These are phyloP conservation scores for Dendrobium nobile DNA, from an alignment of 106 monocot species.

Conservation along the genomic window DNA sequence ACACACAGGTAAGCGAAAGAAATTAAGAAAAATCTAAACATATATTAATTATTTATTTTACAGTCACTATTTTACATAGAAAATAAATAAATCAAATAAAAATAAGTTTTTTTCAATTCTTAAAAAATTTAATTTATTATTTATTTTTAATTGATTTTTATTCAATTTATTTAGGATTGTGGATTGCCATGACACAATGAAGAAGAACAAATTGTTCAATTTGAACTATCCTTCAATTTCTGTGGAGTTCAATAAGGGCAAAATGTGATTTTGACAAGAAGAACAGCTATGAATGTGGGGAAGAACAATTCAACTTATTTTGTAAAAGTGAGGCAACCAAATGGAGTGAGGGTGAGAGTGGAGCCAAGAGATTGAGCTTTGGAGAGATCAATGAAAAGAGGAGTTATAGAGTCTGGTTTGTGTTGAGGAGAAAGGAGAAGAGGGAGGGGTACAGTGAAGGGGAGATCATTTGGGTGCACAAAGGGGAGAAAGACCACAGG, in stretches of 20 bases:
- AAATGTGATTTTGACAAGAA: constrained; percentile 20
- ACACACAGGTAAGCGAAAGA: constrained; percentile 22
- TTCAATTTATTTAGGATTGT: constrained; percentile 8
- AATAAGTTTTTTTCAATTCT: constrained; percentile 17
- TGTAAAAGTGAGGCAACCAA: constrained; percentile 26
- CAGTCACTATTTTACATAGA: no score
- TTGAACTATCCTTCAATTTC: constrained; percentile 89
- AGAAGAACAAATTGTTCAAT: constrained; percentile 31
- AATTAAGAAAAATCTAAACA: no score
- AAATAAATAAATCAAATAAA: constrained; percentile 11
- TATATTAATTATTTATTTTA: no score
- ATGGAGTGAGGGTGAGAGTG: constrained; percentile 50
- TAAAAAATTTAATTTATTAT: no score
- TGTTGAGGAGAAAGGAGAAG: constrained; percentile 19
- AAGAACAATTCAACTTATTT: constrained; percentile 40
- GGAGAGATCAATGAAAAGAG: constrained; percentile 27
- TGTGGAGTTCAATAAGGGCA: constrained; percentile 38
- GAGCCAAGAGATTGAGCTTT: constrained; percentile 46
- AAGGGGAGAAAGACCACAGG: constrained; percentile 14
- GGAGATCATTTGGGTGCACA: constrained; percentile 49
- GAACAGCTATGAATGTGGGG: constrained; percentile 69
- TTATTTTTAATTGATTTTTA: no score
- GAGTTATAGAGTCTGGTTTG: constrained; percentile 52
- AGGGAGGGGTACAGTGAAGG: constrained; percentile 38
- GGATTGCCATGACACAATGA: constrained; percentile 31